Conservation (phyloP, 73 alveolate genomes). For the Tetrahymena malaccensis region DNA sequence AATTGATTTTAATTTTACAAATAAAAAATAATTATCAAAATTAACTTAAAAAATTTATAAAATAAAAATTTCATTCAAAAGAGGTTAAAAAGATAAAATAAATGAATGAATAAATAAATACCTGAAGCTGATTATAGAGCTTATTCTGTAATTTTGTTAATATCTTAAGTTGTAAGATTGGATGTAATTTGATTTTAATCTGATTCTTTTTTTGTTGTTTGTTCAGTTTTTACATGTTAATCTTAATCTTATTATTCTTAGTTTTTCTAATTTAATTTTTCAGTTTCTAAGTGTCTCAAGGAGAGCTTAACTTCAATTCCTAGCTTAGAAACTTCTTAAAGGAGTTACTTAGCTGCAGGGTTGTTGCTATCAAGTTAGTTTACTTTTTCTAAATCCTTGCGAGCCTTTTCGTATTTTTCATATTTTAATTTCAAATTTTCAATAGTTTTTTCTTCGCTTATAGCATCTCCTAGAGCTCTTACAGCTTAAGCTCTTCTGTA, state of each 20-base stretch:
- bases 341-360: conserved; percentile 4
- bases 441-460: background rate
- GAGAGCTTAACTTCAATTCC: conserved; percentile 20
- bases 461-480: background rate
- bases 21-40: no score
- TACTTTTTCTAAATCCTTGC: conserved; percentile 25
- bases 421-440: background rate
- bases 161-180: background rate
- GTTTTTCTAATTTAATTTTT: background rate
- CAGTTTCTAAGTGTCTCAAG: conserved; percentile 4
- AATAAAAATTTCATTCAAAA: background rate
- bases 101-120: background rate
- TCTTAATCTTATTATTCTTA: background rate
- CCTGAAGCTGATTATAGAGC: background rate
- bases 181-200: background rate
- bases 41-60: no score
- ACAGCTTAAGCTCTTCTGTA: conserved; percentile 36
- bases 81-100: background rate
- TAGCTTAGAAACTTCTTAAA: background rate
- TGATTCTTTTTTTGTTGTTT: background rate
- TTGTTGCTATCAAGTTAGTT: conserved; percentile 6
- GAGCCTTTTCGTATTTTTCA: conserved; percentile 14
- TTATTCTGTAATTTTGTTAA: background rate
- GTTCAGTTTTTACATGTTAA: background rate
- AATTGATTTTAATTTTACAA: background rate